Conservation (phyloP, 2,329 filamentous ascomycete genomes). For the Colletotrichum navitas region DNA sequence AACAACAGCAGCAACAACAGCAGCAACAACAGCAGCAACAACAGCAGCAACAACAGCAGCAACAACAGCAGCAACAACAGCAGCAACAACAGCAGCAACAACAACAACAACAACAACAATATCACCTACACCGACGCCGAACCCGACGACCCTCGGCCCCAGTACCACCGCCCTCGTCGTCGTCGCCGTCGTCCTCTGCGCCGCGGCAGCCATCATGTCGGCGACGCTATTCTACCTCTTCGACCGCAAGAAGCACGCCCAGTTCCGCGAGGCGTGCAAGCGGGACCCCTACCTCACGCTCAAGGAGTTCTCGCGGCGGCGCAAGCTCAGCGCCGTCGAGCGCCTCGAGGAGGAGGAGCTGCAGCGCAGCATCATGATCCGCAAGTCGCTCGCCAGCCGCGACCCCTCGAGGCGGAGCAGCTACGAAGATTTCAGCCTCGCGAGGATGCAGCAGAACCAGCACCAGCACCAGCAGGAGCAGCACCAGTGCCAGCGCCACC, state of each 20-base stretch:
- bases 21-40: background rate
- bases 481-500: background rate
- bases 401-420: constrained; percentile 25
- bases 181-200: constrained; percentile 45
- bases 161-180: constrained; percentile 41
- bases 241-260: constrained; percentile 44
- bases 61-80: background rate
- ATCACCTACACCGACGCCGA: constrained; percentile 1
- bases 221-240: constrained; percentile 44
- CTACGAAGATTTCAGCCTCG: constrained; percentile 12
- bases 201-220: constrained; percentile 45
- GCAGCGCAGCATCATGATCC: constrained; percentile 57
- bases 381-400: constrained; percentile 54
- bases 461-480: background rate
- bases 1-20: background rate
- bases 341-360: constrained; percentile 52
- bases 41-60: background rate
- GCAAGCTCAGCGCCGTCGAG: constrained; percentile 47
- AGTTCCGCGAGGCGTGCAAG: constrained; percentile 45
- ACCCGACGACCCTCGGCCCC: constrained; percentile 2
- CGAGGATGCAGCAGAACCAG: background rate
- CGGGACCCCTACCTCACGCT: constrained; percentile 47
- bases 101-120: background rate
- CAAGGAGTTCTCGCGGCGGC: constrained; percentile 43
- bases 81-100: background rate